Evolutionary conservation across 2,329 filamentous ascomycete genomes (phyloP), one percentile per base, ranked within the genome.

Genomic region (Pyrenophora seminiperda): DNA sequence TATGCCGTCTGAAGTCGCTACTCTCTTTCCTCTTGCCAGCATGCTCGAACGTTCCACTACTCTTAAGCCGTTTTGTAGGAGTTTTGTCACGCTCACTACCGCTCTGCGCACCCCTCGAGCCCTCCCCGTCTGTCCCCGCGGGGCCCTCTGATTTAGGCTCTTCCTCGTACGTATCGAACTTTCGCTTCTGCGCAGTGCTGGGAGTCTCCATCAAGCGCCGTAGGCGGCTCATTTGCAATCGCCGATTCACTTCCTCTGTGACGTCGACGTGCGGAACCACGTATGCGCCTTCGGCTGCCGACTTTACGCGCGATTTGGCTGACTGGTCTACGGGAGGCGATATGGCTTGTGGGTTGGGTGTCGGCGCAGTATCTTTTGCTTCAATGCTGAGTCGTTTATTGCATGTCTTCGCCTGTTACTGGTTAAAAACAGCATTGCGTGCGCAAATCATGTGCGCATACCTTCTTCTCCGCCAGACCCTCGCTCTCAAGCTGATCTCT

Each of bases 131-230:
- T 7, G 44, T 47, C 2, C 61, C 61, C 14, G 40, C 53, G 3
- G 55, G 50, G 18, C 51, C 60, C 9, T 54, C 64, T 48, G 59
- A 54, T 13, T 33, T 54, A 3, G 55, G 50, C 9, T 59, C 59
- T n/a, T 62, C 59, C 24, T 64, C 67, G 17, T 65, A 61, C 3
- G 56, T 59, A 39, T 66, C 53, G 41, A 59, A 65, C 52, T 71
- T 71, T 32, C 68, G 64, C 49, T 71, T 71, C 40, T 69, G 65
- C n/a, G 67, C 58, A 11, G 66, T 71, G 31, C 61, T 65, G 4
- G 66, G 67, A 27, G 64, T 60, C 24, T 66, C 65, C 65, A 68
- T 68, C 29, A 70, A 50, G 29, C 66, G 61, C 13, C 65, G 62
- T 41, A 71, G 38, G 24, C 67, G 59, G 37, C 58, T 67, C 40